Conservation (phyloP, 139 green algal genomes). For the Tetratostichococcus sp. region DNA sequence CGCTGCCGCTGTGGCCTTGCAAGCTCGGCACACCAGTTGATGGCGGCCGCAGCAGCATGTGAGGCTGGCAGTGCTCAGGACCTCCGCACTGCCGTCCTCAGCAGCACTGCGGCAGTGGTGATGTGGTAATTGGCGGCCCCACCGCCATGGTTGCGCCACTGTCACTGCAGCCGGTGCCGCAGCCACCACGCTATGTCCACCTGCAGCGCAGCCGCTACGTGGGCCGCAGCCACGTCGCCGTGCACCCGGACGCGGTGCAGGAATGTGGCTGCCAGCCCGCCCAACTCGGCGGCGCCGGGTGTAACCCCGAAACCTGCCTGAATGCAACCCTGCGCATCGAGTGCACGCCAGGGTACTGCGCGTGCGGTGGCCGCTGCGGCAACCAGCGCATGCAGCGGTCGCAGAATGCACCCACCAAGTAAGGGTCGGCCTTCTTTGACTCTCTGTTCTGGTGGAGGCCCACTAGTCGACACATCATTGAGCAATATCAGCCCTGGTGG, state of each 20-base stretch:
- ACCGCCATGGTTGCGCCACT: too few relatives aligned
- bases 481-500: too few relatives aligned
- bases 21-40: too few relatives aligned
- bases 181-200: conserved; percentile 6
- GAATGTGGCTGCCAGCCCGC: conserved; percentile 6
- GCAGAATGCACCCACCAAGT: conserved; percentile 9
- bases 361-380: conserved; percentile 17
- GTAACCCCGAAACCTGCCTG: conserved; percentile 23
- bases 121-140: too few relatives aligned
- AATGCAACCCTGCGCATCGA: conserved; percentile 23
- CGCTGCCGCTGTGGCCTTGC: too few relatives aligned
- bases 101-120: too few relatives aligned
- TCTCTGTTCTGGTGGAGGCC: too few relatives aligned
- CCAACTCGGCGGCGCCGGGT: conserved; percentile 63
- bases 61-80: too few relatives aligned
- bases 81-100: too few relatives aligned
- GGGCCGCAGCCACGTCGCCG: neutral
- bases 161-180: too few relatives aligned
- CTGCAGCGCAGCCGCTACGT: neutral
- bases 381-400: conserved; percentile 28
- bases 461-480: too few relatives aligned
- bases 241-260: neutral
- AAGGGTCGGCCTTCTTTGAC: neutral
- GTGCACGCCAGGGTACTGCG: conserved; percentile 19
- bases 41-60: too few relatives aligned